Conservation (phyloP, 192 early-diverging fungal species). For the Gryganskiella cystojenkinii region DNA sequence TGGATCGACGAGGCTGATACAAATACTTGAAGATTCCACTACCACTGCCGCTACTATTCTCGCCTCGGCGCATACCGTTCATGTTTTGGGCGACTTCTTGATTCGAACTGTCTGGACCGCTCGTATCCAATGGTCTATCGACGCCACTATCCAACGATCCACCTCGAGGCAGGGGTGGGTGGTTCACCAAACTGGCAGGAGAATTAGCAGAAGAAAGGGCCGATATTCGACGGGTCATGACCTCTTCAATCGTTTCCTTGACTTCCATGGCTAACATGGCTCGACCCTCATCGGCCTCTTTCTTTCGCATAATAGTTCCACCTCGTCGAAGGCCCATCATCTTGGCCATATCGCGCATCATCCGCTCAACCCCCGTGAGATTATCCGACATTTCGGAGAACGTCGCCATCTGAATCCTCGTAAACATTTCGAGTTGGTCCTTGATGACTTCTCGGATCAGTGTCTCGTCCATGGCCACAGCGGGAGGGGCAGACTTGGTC, state of each 20-base stretch:
- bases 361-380: constrained; percentile 41
- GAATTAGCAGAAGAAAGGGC: background rate
- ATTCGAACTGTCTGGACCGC: background rate
- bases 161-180: background rate
- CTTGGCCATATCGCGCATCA: constrained; percentile 52
- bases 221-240: constrained; percentile 17
- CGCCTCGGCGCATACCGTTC: background rate
- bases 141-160: constrained; percentile 1
- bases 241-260: constrained; percentile 43
- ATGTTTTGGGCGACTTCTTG: background rate
- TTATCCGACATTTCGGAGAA: constrained; percentile 48
- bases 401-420: constrained; percentile 44
- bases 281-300: constrained; percentile 32
- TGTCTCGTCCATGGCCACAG: too few species aligned
- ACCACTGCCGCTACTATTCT: constrained; percentile 1
- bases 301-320: constrained; percentile 35
- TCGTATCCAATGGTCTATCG: background rate
- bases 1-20: constrained; percentile 28
- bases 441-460: constrained; percentile 14
- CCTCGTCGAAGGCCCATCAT: constrained; percentile 42
- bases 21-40: constrained; percentile 32
- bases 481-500: too few species aligned
- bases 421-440: constrained; percentile 49
- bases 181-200: too few species aligned
- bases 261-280: constrained; percentile 41